Evolutionary conservation across 208 protist species (phyloP).

Genomic region (Acanthamoeba lenticulata): DNA sequence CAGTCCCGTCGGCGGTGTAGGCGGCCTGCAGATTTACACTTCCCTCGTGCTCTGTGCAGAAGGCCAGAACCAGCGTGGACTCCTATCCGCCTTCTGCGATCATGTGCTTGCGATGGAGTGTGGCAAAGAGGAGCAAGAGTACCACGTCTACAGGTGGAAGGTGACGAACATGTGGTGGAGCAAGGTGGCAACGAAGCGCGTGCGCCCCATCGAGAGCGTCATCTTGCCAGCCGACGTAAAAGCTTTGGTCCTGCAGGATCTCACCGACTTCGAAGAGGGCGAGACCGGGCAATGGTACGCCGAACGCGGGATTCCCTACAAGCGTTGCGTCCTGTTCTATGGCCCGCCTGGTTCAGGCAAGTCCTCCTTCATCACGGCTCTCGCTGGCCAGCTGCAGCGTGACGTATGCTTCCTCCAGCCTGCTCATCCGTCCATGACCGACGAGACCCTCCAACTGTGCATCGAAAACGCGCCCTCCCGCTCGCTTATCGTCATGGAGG

Average conservation of each 20-base stretch:
- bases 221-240: slow-evolving; percentile 49
- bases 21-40: background rate
- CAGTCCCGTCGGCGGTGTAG: background rate
- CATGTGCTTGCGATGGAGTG: slow-evolving; percentile 17
- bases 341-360: slow-evolving; percentile 96
- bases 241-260: background rate
- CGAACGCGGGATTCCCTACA: slow-evolving; percentile 94
- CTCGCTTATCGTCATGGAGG: slow-evolving; percentile 94
- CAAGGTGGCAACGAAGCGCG: background rate
- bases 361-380: slow-evolving; percentile 92
- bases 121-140: background rate
- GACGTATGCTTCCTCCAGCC: slow-evolving; percentile 92
- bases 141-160: slow-evolving; percentile 63
- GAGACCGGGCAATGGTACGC: slow-evolving; percentile 90
- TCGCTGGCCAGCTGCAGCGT: slow-evolving; percentile 93
- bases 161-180: background rate
- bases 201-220: slow-evolving; percentile 35
- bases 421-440: background rate
- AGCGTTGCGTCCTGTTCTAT: slow-evolving; percentile 95
- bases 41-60: background rate
- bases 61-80: background rate
- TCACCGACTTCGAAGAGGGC: background rate
- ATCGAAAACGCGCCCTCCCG: slow-evolving; percentile 90
- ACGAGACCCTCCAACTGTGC: background rate
- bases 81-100: slow-evolving; percentile 13